These are phyloP conservation scores for Neonectria punicea DNA, from an alignment of 2,329 filamentous ascomycete genomes.

Conservation along the genomic window DNA sequence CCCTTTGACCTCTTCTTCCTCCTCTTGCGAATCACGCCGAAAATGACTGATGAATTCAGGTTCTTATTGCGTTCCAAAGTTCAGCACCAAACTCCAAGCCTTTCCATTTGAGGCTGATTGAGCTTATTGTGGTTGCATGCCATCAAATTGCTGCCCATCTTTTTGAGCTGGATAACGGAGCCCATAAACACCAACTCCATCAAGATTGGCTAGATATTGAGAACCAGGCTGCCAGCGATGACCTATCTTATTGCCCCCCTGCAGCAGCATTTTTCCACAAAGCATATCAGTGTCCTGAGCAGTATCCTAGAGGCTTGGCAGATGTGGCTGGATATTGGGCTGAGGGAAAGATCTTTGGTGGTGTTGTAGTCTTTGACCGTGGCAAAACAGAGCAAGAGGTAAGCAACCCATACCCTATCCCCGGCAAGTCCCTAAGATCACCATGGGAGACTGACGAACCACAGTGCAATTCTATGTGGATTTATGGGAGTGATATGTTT, in stretches of 20 bases:
- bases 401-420: neutral
- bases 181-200: constrained; percentile 15
- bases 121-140: constrained; percentile 15
- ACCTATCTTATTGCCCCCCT: constrained; percentile 2
- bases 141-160: constrained; percentile 21
- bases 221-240: neutral
- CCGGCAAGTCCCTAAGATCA: neutral
- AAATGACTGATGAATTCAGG: neutral
- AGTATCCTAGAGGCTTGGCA: constrained; percentile 41
- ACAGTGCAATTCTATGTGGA: constrained; percentile 16
- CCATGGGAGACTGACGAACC: neutral
- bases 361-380: constrained; percentile 45
- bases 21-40: neutral
- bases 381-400: constrained; percentile 32
- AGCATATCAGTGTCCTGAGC: constrained; percentile 29
- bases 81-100: neutral
- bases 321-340: constrained; percentile 45
- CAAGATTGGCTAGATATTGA: constrained; percentile 8
- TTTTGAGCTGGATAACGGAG: constrained; percentile 16
- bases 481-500: neutral
- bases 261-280: constrained; percentile 11
- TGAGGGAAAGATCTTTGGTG: constrained; percentile 44
- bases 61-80: constrained; percentile 7
- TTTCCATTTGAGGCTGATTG: constrained; percentile 17
- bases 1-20: neutral